Base-by-base conservation (phyloP, 441 rosid species). In the Euphorbia schlechtendalii region DNA sequence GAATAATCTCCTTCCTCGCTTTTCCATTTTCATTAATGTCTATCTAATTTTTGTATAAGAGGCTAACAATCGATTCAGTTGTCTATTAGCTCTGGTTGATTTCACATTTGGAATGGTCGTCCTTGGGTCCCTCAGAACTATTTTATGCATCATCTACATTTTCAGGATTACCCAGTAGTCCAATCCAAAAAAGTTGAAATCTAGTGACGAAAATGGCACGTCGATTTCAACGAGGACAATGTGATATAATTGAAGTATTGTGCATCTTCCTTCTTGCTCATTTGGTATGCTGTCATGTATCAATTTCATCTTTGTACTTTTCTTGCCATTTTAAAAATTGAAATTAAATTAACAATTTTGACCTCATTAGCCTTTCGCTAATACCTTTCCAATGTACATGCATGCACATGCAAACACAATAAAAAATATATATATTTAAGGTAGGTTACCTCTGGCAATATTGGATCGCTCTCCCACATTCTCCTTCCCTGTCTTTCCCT, bases 401-500 rank as follows among this genome's bases (percentile, higher is more conserved):
- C 72, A 53, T 56, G 68, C 60, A 72, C 65, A 69, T 61, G 69
- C 64, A 69, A 59, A 43, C 38, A 25, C 48, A 13, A 48, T 20
- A 67, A 38, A 38, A 8, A 38, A 3, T 4, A 1, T 38, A 9
- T 8, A 48, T 20, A 66, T 22, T 51, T 36, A 56, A 55, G 49
- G 18, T 45, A 0, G 17, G 4, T 57, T 83, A 93, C 99, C 99
- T 84, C 73, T 78, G n/a, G 64, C 69, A 73, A 62, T 30, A 54
- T 57, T 68, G 64, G 86, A 61, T 72, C 76, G 79, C 51, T 80
- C 87, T 36, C 69, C 77, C 20, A 56, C 70, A 78, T 87, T 86
- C 92, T 90, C 96, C 87, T 86, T 87, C 90, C 88, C 85, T 74
- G 90, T 81, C 93, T 88, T 81, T 90, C 97, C 99, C 92, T 81